Conservation (phyloP, 345 rosid genomes). For the Cardamine occulta region DNA sequence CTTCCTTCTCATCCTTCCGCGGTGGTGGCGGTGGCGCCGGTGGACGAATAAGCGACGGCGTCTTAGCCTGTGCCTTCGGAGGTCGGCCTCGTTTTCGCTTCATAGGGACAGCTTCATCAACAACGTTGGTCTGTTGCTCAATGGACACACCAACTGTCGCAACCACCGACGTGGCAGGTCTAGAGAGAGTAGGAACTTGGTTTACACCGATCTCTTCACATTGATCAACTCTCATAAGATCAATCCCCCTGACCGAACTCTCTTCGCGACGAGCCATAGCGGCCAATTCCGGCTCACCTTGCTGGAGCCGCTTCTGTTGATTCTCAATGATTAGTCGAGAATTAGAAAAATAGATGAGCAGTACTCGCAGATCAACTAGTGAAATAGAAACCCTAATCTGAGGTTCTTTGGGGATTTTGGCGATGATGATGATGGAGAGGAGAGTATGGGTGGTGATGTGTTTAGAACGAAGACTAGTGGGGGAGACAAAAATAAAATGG, state of each 20-base stretch:
- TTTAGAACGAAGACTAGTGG: slow-evolving; percentile 44
- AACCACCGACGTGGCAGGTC: slow-evolving; percentile 33
- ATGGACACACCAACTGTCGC: slow-evolving; percentile 17
- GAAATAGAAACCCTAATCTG: slow-evolving; percentile 61
- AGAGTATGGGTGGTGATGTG: slow-evolving; percentile 26
- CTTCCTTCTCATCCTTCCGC: slow-evolving; percentile 66
- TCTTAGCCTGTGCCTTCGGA: slow-evolving; percentile 48
- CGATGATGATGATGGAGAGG: slow-evolving; percentile 31
- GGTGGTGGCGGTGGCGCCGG: slow-evolving; percentile 28
- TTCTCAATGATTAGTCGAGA: slow-evolving; percentile 46
- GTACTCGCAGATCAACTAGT: slow-evolving; percentile 22
- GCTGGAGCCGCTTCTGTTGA: slow-evolving; percentile 44
- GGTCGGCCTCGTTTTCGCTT: slow-evolving; percentile 88
- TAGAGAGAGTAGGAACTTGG: slow-evolving; percentile 51
- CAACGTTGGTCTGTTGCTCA: slow-evolving; percentile 27
- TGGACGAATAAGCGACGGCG: slow-evolving; percentile 21
- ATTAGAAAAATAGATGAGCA: neutral
- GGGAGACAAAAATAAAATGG: slow-evolving; percentile 43
- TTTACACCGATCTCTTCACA: slow-evolving; percentile 48
- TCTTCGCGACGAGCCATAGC: slow-evolving; percentile 31
- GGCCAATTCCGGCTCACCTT: slow-evolving; percentile 27
- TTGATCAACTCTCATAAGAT: slow-evolving; percentile 62
- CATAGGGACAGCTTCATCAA: slow-evolving; percentile 36
- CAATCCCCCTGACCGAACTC: slow-evolving; percentile 45
- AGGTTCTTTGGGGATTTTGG: slow-evolving; percentile 45